phyloP scores from a whole-genome alignment of 2,329 filamentous ascomycete species.

The Aspergillus japonicus region DNA sequence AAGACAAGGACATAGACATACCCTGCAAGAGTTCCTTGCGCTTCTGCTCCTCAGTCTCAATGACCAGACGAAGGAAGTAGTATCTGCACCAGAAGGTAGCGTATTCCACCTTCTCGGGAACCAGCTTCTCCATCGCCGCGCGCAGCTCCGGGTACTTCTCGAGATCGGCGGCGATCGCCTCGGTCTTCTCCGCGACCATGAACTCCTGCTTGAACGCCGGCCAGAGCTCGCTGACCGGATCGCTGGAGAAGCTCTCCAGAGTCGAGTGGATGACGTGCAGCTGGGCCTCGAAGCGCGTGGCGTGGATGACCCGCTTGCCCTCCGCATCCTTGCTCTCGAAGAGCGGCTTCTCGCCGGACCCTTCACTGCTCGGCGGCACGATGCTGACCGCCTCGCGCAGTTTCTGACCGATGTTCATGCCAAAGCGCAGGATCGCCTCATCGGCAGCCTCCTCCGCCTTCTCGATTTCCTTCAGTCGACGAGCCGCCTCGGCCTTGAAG shows the following conservation, averaged over 20 bases:
- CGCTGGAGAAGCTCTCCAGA: conserved; percentile 75
- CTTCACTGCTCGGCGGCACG: conserved; percentile 64
- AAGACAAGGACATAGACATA: conserved; percentile 45
- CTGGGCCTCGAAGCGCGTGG: conserved; percentile 91
- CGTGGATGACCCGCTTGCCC: conserved; percentile 91
- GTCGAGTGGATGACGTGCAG: conserved; percentile 92
- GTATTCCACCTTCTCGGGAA: conserved; percentile 91
- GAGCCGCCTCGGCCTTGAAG: conserved; percentile 73
- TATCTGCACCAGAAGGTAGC: conserved; percentile 89
- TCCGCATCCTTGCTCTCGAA: conserved; percentile 91
- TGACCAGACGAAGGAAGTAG: conserved; percentile 88
- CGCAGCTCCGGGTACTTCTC: conserved; percentile 84
- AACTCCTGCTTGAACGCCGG: conserved; percentile 71
- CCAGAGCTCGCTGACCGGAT: conserved; percentile 75
- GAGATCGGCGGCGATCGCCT: conserved; percentile 75
- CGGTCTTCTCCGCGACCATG: conserved; percentile 79
- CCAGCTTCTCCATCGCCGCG: conserved; percentile 87
- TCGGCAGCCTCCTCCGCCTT: conserved; percentile 93
- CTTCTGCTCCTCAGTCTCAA: conserved; percentile 88
- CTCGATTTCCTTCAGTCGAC: conserved; percentile 84
- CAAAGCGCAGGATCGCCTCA: conserved; percentile 89
- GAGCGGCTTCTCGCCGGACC: conserved; percentile 60
- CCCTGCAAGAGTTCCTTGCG: conserved; percentile 88
- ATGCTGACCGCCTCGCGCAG: conserved; percentile 87
- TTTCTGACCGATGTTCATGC: conserved; percentile 84